A percentile compares a stretch with the other conserved stretches of the same genome.
These are phyloP conservation scores for Kalmusia sp. DNA, from an alignment of 2,329 filamentous ascomycete species.

Conservation along the genomic window DNA sequence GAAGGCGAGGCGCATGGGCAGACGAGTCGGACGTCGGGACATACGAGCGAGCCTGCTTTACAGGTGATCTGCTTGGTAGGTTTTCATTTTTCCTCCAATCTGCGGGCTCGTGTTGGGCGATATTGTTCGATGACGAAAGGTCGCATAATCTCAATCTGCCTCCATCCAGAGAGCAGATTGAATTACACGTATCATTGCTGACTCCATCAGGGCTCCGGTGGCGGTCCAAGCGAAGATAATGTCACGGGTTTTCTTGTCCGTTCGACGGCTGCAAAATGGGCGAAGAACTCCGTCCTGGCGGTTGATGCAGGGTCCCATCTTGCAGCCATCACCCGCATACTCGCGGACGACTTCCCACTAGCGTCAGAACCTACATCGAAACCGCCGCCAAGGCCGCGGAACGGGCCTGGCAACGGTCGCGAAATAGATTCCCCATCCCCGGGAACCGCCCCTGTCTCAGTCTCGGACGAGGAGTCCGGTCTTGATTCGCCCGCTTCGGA, in stretches of 20 bases:
- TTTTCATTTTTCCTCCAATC: slow-evolving; percentile 12
- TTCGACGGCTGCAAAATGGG: slow-evolving; percentile 79
- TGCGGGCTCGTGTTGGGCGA: not conserved
- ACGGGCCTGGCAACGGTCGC: slow-evolving; percentile 19
- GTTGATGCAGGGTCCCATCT: slow-evolving; percentile 94
- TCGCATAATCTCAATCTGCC: not conserved
- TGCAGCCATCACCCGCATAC: slow-evolving; percentile 79
- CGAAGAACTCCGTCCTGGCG: slow-evolving; percentile 82
- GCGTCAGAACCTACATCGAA: slow-evolving; percentile 36
- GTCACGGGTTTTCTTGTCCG: slow-evolving; percentile 89
- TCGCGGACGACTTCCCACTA: slow-evolving; percentile 64
- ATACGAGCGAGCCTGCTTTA: slow-evolving; percentile 48
- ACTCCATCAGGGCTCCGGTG: slow-evolving; percentile 76
- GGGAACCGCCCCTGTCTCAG: slow-evolving; percentile 22
- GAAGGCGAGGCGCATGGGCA: slow-evolving; percentile 45
- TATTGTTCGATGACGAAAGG: not conserved
- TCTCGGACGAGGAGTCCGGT: slow-evolving; percentile 39
- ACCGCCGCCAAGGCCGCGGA: slow-evolving; percentile 18
- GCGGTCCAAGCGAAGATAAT: slow-evolving; percentile 88
- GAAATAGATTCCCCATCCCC: slow-evolving; percentile 35
- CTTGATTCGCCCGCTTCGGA: slow-evolving; percentile 34
- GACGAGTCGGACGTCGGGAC: slow-evolving; percentile 43
- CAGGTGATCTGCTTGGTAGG: slow-evolving; percentile 58
- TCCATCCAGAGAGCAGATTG: too few species aligned
- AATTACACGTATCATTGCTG: slow-evolving; percentile 16